phyloP scores from a whole-genome alignment of 345 rosid species.

The Cardamine chenopodiifolia region DNA sequence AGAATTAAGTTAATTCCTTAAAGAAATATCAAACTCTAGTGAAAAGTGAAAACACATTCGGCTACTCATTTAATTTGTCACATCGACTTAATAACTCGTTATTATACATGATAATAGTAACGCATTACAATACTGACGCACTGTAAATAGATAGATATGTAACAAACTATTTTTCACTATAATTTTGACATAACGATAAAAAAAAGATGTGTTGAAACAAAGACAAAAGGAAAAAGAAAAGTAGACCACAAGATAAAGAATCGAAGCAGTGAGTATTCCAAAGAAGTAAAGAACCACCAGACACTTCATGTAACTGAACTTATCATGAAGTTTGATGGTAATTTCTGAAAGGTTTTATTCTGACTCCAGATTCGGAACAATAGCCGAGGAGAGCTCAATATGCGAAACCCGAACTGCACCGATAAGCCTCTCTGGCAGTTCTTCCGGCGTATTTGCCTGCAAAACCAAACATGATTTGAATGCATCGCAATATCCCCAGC shows the following conservation, averaged over 20 bases:
- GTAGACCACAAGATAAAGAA: conserved; percentile 6
- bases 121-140: background rate
- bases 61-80: background rate
- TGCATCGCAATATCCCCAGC: background rate
- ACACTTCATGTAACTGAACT: conserved; percentile 21
- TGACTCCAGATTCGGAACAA: conserved; percentile 71
- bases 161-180: conserved; percentile 8
- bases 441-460: conserved; percentile 90
- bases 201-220: background rate
- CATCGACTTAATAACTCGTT: background rate
- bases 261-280: conserved; percentile 29
- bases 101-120: background rate
- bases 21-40: background rate
- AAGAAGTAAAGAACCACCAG: conserved; percentile 21
- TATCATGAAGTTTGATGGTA: conserved; percentile 26
- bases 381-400: conserved; percentile 79
- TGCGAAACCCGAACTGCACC: conserved; percentile 96
- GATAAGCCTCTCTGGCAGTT: conserved; percentile 86
- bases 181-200: background rate
- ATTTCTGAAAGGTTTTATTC: conserved; percentile 32
- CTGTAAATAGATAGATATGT: background rate
- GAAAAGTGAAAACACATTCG: background rate
- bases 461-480: conserved; percentile 2
- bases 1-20: no score
- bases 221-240: background rate